Evolutionary conservation across 371 early-diverging fungal species (phyloP).

Genomic region (Cokeromyces recurvatus): DNA sequence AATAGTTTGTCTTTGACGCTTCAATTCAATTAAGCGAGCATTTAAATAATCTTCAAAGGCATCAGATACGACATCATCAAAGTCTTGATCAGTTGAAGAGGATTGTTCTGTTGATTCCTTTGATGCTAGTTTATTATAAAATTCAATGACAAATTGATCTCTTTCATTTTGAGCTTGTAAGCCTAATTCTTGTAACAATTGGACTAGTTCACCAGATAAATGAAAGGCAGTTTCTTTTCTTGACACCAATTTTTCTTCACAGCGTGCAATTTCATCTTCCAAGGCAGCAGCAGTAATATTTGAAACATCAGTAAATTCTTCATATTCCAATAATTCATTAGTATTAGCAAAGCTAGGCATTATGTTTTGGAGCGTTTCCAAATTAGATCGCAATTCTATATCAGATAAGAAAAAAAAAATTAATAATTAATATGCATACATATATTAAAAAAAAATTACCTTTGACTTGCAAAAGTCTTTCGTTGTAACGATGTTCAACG

Average conservation of each 20-base stretch:
- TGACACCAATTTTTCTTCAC: constrained; percentile 29
- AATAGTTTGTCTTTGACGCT: constrained; percentile 27
- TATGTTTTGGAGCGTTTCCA: constrained; percentile 8
- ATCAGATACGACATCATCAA: too few relatives aligned
- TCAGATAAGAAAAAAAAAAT: background rate
- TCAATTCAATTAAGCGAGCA: constrained; percentile 15
- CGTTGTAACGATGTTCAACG: constrained; percentile 20
- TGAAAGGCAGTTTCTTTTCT: constrained; percentile 10
- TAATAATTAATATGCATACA: too few relatives aligned
- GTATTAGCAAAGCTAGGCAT: constrained; percentile 27
- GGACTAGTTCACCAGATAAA: constrained; percentile 7
- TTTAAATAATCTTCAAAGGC: constrained; percentile 11
- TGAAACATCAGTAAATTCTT: constrained; percentile 41
- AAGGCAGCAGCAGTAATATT: constrained; percentile 24
- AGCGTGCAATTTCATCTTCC: constrained; percentile 37
- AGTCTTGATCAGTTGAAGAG: constrained; percentile 7
- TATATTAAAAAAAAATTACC: too few relatives aligned
- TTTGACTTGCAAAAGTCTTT: constrained; percentile 7
- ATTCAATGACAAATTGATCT: constrained; percentile 17
- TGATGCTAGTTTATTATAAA: constrained; percentile 8
- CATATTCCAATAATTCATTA: constrained; percentile 14
- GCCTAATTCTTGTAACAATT: constrained; percentile 17
- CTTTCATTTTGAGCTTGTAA: constrained; percentile 9
- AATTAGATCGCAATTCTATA: constrained; percentile 21
- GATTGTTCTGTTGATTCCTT: constrained; percentile 15